Evolutionary conservation across 2,329 filamentous ascomycete species (phyloP).

Genomic region (Paracorniculantispora psalliotae): DNA sequence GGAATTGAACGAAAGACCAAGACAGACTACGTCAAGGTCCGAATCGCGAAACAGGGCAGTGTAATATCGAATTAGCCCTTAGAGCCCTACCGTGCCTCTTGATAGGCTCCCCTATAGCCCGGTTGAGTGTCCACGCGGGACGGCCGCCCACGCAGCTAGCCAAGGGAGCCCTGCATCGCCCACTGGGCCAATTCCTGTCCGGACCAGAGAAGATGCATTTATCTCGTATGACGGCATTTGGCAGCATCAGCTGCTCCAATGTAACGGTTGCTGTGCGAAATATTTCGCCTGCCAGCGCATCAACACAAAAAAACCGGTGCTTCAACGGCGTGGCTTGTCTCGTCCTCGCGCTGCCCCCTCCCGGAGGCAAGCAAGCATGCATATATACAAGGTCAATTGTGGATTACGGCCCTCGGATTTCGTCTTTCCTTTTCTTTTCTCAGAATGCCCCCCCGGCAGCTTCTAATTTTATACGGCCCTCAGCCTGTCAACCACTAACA

Average conservation of each 20-base stretch:
- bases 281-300: slow-evolving; percentile 12
- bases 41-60: slow-evolving; percentile 3
- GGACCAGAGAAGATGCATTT: neutral
- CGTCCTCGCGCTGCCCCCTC: neutral
- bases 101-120: slow-evolving; percentile 8
- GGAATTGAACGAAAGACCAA: neutral
- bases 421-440: neutral
- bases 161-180: slow-evolving; percentile 11
- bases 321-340: slow-evolving; percentile 11
- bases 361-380: neutral
- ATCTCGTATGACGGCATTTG: slow-evolving; percentile 10
- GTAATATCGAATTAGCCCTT: neutral
- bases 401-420: neutral
- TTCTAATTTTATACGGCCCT: slow-evolving; percentile 42
- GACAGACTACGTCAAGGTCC: neutral
- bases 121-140: slow-evolving; percentile 9
- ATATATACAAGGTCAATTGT: neutral
- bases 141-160: slow-evolving; percentile 1
- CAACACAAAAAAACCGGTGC: slow-evolving; percentile 3
- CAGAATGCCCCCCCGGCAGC: neutral
- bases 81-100: neutral
- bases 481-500: slow-evolving; percentile 37
- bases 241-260: slow-evolving; percentile 2
- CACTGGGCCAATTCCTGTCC: slow-evolving; percentile 1
- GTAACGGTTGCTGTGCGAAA: neutral